Base-by-base conservation (phyloP, 805 yeast genomes). In the Wickerhamomyces xylosicus region DNA sequence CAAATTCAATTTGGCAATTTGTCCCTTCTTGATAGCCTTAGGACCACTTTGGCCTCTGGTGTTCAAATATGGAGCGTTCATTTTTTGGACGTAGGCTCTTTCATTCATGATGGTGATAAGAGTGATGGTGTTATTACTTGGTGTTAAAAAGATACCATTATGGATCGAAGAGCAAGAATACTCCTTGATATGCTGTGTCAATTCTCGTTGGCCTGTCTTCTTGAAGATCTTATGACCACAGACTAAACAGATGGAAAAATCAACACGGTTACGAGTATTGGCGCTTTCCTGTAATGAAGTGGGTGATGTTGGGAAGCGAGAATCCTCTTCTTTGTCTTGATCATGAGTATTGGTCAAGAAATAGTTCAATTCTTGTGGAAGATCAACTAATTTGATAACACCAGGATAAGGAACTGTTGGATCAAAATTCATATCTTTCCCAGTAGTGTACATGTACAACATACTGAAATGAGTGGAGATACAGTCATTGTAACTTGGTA, bases 41-140 rank as follows among this genome's bases (percentile, higher is more conserved):
- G 65, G 63, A 25, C 82, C 82, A 3, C 79, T 71, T 54, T 84
- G 92, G 18, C 94, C 94, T 56, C 82, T 87, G 5, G 66, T 64
- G 39, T 85, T 81, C 52, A 84, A 59, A 52, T 81, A 84, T 13
- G 90, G 92, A 0, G 85, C 82, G 40, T 72, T 72, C 45, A 72
- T 64, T 8, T 63, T 61, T 18, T 54, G 58, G 31, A 52, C 61
- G 56, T 53, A 47, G 46, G 43, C 57, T 40, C 19, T 54, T 59
- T 41, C 45, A 41, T 40, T 46, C 15, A 27, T 43, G 31, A 42
- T 45, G 3, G 47, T 40, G 18, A 42, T 37, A 21, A 58, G 41
- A 34, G 56, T 55, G 19, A 63, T 53, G 31, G 50, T 57, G 36
- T 59, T 61, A 3, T 52, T 47, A 36, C 59, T 60, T 17, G 69